These are phyloP conservation scores for Tubosaeta sp. DNA, from an alignment of 768 basidiomycete genomes.

Conservation along the genomic window DNA sequence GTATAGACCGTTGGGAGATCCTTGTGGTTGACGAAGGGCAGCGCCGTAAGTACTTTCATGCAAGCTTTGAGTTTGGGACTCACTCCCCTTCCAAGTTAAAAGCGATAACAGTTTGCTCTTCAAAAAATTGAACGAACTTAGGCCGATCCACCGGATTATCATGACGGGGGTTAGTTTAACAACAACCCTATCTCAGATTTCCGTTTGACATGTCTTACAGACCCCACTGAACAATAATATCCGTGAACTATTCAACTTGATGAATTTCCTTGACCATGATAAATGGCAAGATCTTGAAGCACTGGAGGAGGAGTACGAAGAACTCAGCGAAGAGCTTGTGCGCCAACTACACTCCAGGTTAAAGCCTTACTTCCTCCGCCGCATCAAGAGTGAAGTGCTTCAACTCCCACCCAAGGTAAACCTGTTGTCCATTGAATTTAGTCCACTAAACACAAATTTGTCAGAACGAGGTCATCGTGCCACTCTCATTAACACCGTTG, in stretches of 20 bases:
- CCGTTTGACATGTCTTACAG: constrained; percentile 29
- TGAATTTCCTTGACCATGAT: constrained; percentile 86
- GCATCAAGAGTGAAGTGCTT: constrained; percentile 90
- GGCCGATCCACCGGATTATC: constrained; percentile 73
- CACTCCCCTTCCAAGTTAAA: constrained; percentile 56
- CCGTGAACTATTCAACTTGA: constrained; percentile 91
- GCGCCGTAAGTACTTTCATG: constrained; percentile 53
- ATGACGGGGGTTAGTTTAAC: constrained; percentile 71
- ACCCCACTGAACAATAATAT: constrained; percentile 98
- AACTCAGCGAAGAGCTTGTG: constrained; percentile 75
- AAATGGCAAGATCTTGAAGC: constrained; percentile 74
- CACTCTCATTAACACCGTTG: constrained; percentile 79
- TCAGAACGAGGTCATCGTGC: constrained; percentile 89
- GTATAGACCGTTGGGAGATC: constrained; percentile 87
- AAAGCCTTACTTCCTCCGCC: constrained; percentile 88
- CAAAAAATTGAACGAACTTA: constrained; percentile 76
- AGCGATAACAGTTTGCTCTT: constrained; percentile 77
- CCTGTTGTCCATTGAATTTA: not conserved
- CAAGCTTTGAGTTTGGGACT: not conserved
- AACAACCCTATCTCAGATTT: not conserved
- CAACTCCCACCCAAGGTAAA: constrained; percentile 86
- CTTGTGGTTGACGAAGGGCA: constrained; percentile 93
- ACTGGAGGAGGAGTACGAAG: constrained; percentile 70
- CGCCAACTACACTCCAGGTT: constrained; percentile 74
- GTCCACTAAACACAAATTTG: constrained; percentile 3